Conservation (phyloP, 768 basidiomycete genomes). For the Strobilomyces confusus region DNA sequence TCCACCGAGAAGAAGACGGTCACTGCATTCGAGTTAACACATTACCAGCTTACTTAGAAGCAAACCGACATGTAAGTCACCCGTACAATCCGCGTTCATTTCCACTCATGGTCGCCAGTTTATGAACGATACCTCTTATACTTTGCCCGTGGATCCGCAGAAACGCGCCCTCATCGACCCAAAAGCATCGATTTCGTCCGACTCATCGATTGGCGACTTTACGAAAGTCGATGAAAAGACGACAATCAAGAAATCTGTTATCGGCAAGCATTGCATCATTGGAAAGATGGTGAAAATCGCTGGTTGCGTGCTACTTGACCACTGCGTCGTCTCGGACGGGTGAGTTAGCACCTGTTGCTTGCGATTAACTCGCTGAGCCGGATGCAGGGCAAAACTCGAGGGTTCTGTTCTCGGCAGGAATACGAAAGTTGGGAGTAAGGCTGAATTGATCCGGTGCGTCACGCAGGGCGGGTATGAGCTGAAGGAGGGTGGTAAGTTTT, state of each 20-base stretch:
- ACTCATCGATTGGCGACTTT: slow-evolving; percentile 78
- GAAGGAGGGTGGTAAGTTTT: slow-evolving; percentile 48
- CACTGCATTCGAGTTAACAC: slow-evolving; percentile 73
- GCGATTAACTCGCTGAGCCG: slow-evolving; percentile 2
- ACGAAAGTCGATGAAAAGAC: slow-evolving; percentile 79
- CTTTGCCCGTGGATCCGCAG: slow-evolving; percentile 56
- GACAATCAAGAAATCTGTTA: slow-evolving; percentile 72
- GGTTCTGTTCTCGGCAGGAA: slow-evolving; percentile 72
- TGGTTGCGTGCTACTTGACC: slow-evolving; percentile 83
- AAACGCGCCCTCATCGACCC: slow-evolving; percentile 69
- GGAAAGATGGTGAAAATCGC: slow-evolving; percentile 81
- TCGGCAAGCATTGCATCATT: slow-evolving; percentile 81
- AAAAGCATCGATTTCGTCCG: slow-evolving; percentile 77
- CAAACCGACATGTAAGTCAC: slow-evolving; percentile 68
- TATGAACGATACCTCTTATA: slow-evolving; percentile 47
- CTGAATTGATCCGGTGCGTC: slow-evolving; percentile 62
- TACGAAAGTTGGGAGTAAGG: slow-evolving; percentile 67
- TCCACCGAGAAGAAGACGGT: slow-evolving; percentile 51
- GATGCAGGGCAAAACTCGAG: slow-evolving; percentile 66
- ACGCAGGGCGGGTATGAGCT: slow-evolving; percentile 80
- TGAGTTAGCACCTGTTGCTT: slow-evolving; percentile 23
- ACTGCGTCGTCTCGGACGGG: slow-evolving; percentile 88
- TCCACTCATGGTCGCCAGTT: slow-evolving; percentile 37
- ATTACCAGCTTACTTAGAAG: slow-evolving; percentile 69
- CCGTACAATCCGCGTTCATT: neutral